These are phyloP conservation scores for Irpex rosettiformis DNA, from an alignment of 1,284 basidiomycete species.

Conservation along the genomic window DNA sequence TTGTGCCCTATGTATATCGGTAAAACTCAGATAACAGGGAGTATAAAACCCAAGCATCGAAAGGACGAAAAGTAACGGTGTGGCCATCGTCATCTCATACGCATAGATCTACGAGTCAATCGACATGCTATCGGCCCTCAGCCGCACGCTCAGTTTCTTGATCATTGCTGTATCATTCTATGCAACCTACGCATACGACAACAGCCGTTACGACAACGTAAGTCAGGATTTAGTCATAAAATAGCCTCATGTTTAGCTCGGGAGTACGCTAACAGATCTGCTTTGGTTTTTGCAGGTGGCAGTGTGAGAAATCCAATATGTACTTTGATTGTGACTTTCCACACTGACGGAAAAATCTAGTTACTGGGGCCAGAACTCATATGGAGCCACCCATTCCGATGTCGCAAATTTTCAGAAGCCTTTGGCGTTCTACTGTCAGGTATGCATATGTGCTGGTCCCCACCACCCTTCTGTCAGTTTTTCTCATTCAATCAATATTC, in stretches of 20 bases:
- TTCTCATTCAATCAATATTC: background rate
- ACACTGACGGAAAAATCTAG: conserved; percentile 28
- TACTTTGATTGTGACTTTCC: conserved; percentile 9
- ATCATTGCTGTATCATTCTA: conserved; percentile 14
- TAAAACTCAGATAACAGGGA: background rate
- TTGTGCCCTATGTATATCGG: background rate
- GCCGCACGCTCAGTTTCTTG: conserved; percentile 18
- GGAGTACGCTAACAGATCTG: background rate
- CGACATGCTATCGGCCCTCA: conserved; percentile 3
- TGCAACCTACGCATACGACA: conserved; percentile 38
- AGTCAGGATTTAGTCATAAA: conserved; percentile 13
- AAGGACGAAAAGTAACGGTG: background rate
- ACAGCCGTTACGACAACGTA: conserved; percentile 60
- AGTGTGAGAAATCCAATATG: conserved; percentile 36
- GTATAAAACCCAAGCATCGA: background rate
- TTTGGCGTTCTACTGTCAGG: conserved; percentile 56
- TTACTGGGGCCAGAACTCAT: conserved; percentile 70
- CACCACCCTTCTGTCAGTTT: background rate
- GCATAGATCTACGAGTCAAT: background rate
- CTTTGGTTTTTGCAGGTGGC: conserved; percentile 37
- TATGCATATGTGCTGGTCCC: conserved; percentile 22
- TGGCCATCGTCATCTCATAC: background rate
- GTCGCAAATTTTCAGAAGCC: conserved; percentile 56
- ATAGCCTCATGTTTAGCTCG: conserved; percentile 6
- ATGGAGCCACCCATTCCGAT: conserved; percentile 48